Evolutionary conservation across 257 asterid species (phyloP), one percentile per base, ranked within the genome.

Genomic region (Nicotiana obtusifolia): DNA sequence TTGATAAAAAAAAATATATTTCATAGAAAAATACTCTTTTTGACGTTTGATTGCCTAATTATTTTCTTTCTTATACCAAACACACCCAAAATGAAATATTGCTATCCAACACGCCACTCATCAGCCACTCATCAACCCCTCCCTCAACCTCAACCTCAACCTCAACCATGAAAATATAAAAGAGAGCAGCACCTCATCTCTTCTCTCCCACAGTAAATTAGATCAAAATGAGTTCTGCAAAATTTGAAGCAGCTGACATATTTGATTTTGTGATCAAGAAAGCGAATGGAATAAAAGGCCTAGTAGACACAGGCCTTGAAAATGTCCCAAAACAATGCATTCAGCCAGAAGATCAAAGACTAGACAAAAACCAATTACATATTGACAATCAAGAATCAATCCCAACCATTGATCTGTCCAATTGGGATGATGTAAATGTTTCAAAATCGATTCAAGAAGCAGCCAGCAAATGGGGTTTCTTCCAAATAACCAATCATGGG

Each of bases 401-500:
- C 53, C 93, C 95, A 28, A 28, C 81, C 5, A 88, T 91, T 82
- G 91, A 91, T 84, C 64, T 88, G 0, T 84, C 92, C 68, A 59
- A 85, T 60, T 85, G 83, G 82, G 89, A 86, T 73, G 90, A 87
- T 31, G 83, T 85, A 4, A 64, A 10, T 57, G 84, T 80, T 6
- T 66, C 65, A 5, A 80, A 53, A 64, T 78, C 84, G 11, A 88
- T 91, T 83, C 85, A 87, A 59, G 89, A 83, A 33, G 93, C 95
- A 11, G 90, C 95, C 9, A 64, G 84, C 15, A 83, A 82, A 0
- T 86, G 86, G 90, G 92, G 93, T 79, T 91, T 91, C 88, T 89
- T 89, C 33, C 95, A 89, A 67, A 88, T 91, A 53, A 77, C 84
- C 82, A 88, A 87, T 85, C 93, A 88, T 61, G 90, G 95, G 0